Evolutionary conservation across 768 basidiomycete species (phyloP), one percentile per base, ranked within the genome.

Genomic region (Panus rudis): DNA sequence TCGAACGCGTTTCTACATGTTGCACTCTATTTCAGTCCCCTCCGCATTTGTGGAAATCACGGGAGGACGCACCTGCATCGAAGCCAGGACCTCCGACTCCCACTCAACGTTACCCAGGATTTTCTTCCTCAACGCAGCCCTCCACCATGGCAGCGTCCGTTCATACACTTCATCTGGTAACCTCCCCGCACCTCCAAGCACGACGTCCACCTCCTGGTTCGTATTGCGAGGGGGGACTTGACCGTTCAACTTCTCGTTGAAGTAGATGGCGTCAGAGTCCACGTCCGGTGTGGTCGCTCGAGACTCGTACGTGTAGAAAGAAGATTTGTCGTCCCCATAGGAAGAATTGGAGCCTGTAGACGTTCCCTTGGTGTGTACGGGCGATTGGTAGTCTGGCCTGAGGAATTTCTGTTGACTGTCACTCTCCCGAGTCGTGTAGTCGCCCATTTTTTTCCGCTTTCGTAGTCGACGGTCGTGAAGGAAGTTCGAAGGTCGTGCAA

Each of bases 61-160:
- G n/a, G 28, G n/a, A 44, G 11, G 19, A 48, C 59, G 13, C 28
- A 78, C 87, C 76, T 90, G 87, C 70, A 86, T 74, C 28, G 59
- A 68, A 2, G 76, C 86, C 32, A 90, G 66, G 25, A 78, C 50
- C 49, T 63, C 51, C 4, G 79, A 81, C 63, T 91, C 87, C 55
- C 66, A 61, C 26, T 69, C 62, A 17, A 90, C 74, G 28, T 59
- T 63, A 45, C 57, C 61, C 30, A 87, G 67, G 13, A 90, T 62
- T 42, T 52, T 57, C 28, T 72, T 59, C 16, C 88, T 74, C 30
- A 85, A 62, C 0, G 63, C 70, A 20, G 79, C 76, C 49, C 84
- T 65, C 87, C 85, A 89, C 58, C 68, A 62, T 5, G 77, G 72
- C 46, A 91, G 58, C 1, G 71, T 78, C 1, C 71, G 60, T 30